Percentiles rank a stretch among this genome's conserved stretches.
phyloP scores from a whole-genome alignment of 2,329 filamentous ascomycete species.

The Fusarium illudens region DNA sequence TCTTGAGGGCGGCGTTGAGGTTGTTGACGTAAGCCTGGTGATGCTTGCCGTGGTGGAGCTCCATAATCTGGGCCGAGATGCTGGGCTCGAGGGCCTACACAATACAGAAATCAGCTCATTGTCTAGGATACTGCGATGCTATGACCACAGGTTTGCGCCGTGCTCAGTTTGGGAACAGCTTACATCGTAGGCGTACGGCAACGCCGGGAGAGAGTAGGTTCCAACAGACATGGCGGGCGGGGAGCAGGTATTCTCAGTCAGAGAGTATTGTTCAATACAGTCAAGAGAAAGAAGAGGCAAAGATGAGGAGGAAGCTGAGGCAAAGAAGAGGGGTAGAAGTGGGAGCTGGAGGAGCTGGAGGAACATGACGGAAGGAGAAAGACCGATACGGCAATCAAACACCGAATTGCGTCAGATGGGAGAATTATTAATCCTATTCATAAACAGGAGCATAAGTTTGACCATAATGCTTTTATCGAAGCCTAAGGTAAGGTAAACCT shows the following conservation, averaged over 20 bases:
- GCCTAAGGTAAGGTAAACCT: conserved; percentile 14
- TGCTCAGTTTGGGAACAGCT: conserved; percentile 43
- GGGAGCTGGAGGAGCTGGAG: not conserved
- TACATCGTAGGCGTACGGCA: conserved; percentile 77
- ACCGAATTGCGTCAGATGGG: conserved; percentile 30
- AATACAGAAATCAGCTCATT: conserved; percentile 1
- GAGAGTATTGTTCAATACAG: conserved; percentile 1
- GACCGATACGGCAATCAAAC: not conserved
- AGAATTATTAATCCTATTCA: conserved; percentile 8
- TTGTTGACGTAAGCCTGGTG: conserved; percentile 82
- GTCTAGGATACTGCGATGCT: not conserved
- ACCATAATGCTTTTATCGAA: not conserved
- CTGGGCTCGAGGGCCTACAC: conserved; percentile 72
- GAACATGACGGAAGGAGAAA: conserved; percentile 13
- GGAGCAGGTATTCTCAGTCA: not conserved
- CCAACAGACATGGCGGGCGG: conserved; percentile 47
- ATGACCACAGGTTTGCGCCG: not conserved
- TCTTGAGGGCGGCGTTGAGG: conserved; percentile 72
- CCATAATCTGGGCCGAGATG: conserved; percentile 83
- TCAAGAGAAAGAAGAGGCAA: conserved; percentile 3
- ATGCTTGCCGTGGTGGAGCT: conserved; percentile 81
- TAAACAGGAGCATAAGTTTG: not conserved
- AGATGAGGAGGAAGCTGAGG: not conserved
- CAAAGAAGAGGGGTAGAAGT: conserved; percentile 32
- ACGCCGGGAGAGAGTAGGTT: conserved; percentile 68